Conservation (phyloP, 2,329 filamentous ascomycete species). For the Fusarium subtropicale region DNA sequence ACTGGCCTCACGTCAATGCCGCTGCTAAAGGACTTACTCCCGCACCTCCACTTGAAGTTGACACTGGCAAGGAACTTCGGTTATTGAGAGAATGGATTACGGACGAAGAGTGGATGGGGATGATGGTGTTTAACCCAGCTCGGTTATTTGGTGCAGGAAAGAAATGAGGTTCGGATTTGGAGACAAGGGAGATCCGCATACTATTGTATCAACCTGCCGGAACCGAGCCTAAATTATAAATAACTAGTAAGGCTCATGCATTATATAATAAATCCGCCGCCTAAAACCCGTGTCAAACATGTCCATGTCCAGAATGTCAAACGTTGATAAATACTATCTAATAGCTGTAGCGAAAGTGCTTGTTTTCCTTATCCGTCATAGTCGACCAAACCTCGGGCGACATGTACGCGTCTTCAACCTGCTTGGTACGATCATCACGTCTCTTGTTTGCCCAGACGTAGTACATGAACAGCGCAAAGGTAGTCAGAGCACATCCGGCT, state of each 20-base stretch:
- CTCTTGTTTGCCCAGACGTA: slow-evolving; percentile 63
- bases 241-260: no score
- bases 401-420: slow-evolving; percentile 57
- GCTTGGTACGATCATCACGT: slow-evolving; percentile 46
- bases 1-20: slow-evolving; percentile 16
- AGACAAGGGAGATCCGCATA: no score
- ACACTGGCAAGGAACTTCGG: background rate
- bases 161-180: no score
- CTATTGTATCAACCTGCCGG: no score
- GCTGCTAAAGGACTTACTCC: background rate
- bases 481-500: slow-evolving; percentile 56
- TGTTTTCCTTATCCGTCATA: slow-evolving; percentile 69
- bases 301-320: background rate
- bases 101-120: background rate
- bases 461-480: slow-evolving; percentile 60
- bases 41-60: background rate
- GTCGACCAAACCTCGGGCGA: slow-evolving; percentile 59
- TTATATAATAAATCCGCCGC: background rate
- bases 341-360: slow-evolving; percentile 65
- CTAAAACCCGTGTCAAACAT: background rate
- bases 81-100: slow-evolving; percentile 7
- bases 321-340: slow-evolving; percentile 22
- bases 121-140: slow-evolving; percentile 8
- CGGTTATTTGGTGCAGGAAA: background rate
- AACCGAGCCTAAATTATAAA: no score